A percentile compares a stretch with the other conserved stretches of the same genome.
These are phyloP conservation scores for Basidiobolus meristosporus DNA, from an alignment of 371 early-diverging fungal species.

Conservation along the genomic window DNA sequence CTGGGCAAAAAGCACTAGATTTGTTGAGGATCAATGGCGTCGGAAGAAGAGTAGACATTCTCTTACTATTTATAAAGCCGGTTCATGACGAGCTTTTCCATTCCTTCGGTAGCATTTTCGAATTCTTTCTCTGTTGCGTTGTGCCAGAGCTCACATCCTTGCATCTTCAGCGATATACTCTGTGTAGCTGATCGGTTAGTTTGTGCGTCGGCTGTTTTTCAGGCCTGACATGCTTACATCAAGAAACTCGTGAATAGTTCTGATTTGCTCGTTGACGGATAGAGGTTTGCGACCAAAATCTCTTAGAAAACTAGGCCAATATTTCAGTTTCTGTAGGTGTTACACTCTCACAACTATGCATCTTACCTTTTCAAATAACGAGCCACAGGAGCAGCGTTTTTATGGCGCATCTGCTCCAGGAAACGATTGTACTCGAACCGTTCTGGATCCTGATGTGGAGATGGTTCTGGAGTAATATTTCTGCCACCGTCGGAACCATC, in stretches of 20 bases:
- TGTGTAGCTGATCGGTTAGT: slow-evolving; percentile 8
- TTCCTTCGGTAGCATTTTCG: slow-evolving; percentile 66
- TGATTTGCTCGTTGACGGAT: slow-evolving; percentile 59
- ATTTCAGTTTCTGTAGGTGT: not conserved
- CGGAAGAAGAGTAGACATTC: not conserved
- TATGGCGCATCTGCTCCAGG: slow-evolving; percentile 49
- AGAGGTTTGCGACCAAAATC: slow-evolving; percentile 54
- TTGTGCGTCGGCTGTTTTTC: too few species aligned
- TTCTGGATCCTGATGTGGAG: too few species aligned
- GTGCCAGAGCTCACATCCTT: slow-evolving; percentile 34
- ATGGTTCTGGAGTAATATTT: too few species aligned
- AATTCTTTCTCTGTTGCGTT: slow-evolving; percentile 38
- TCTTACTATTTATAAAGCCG: slow-evolving; percentile 33
- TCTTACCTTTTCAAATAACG: slow-evolving; percentile 40
- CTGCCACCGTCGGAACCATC: too few species aligned
- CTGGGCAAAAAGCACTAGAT: slow-evolving; percentile 39
- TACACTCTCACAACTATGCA: not conserved
- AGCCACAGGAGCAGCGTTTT: slow-evolving; percentile 40
- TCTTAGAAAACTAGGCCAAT: slow-evolving; percentile 20
- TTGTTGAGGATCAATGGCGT: not conserved
- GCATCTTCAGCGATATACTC: slow-evolving; percentile 37
- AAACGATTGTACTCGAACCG: slow-evolving; percentile 66
- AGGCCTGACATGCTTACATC: not conserved
- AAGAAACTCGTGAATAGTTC: slow-evolving; percentile 38
- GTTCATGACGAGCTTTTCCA: slow-evolving; percentile 82